Evolutionary conservation across 495 filamentous ascomycete species (phyloP), one percentile per base, ranked within the genome.

Genomic region (Aspergillus conjunctus): DNA sequence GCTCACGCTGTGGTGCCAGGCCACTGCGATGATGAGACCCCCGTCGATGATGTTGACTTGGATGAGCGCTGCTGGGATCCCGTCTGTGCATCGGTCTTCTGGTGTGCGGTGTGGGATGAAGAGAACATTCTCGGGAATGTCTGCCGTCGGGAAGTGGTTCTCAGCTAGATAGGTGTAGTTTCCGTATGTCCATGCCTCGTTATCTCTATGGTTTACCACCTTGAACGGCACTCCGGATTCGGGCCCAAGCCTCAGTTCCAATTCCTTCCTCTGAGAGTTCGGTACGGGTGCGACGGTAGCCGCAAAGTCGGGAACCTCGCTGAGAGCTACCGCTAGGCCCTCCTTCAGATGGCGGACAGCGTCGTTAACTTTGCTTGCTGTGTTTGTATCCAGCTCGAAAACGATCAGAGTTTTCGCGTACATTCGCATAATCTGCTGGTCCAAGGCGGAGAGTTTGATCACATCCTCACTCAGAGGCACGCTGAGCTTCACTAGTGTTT

Each of bases 401-500:
- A 59, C 33, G n/a, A 59, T 22, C 12, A 48, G 3, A 2, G 50
- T 34, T 37, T 59, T 53, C 0, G 57, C 20, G 30, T 59, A 59
- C 4, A 53, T 45, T n/a, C 57, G 49, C 57, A 53, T 53, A 26
- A 59, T 53, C 17, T 59, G 49, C 30, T 59, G 57, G 14, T 59
- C 57, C 1, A 59, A 17, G n/a, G 57, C 57, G 18, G 57, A 59
- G 17, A 59, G 50, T 12, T 59, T 59, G 57, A 59, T 53, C 32
- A 59, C 57, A 30, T 59, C 57, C 37, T 59, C 57, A 41, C 57
- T 46, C 0, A 53, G 49, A 53, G 57, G 57, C 5, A 59, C 49
- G 26, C 49, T 59, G 57, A 59, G 57, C 50, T 59, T 59, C 22
- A 59, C 39, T 3, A 12, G 9, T 21, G 57, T 53, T 59, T 59